Percentiles rank a stretch among this genome's conserved stretches.
phyloP scores from a whole-genome alignment of 75 land plant species.

The Sequoiadendron giganteum region DNA sequence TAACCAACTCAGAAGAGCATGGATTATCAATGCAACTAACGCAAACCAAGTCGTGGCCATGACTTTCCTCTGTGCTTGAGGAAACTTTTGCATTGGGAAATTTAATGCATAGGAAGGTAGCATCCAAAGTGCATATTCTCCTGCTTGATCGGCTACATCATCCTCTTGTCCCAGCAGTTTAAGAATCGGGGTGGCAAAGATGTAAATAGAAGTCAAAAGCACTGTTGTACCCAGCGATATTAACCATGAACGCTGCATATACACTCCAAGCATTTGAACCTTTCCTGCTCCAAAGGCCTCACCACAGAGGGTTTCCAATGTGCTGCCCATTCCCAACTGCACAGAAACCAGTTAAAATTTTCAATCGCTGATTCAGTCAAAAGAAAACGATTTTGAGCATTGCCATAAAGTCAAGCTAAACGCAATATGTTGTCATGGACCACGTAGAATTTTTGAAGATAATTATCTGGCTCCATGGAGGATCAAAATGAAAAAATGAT shows the following conservation, averaged over 20 bases:
- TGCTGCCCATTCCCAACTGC: too few relatives aligned
- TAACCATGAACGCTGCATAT: constrained; percentile 71
- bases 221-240: constrained; percentile 34
- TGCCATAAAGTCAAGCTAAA: not conserved
- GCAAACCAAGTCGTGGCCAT: constrained; percentile 17
- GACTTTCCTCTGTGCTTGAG: constrained; percentile 70
- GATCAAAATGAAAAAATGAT: not conserved
- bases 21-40: constrained; percentile 30
- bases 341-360: not conserved
- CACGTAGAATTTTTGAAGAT: not conserved
- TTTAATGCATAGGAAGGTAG: constrained; percentile 41
- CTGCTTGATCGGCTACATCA: too few relatives aligned
- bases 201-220: constrained; percentile 28
- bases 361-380: not conserved
- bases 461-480: not conserved
- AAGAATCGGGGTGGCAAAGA: too few relatives aligned
- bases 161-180: too few relatives aligned
- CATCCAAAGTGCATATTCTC: too few relatives aligned
- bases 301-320: too few relatives aligned
- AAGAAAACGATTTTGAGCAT: not conserved
- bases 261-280: constrained; percentile 59
- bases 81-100: constrained; percentile 79
- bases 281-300: constrained; percentile 84
- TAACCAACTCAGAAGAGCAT: constrained; percentile 54
- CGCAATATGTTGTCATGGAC: not conserved